Base-by-base conservation (phyloP, 1,139 yeast genomes). In the Sugiyamaella japonica region DNA sequence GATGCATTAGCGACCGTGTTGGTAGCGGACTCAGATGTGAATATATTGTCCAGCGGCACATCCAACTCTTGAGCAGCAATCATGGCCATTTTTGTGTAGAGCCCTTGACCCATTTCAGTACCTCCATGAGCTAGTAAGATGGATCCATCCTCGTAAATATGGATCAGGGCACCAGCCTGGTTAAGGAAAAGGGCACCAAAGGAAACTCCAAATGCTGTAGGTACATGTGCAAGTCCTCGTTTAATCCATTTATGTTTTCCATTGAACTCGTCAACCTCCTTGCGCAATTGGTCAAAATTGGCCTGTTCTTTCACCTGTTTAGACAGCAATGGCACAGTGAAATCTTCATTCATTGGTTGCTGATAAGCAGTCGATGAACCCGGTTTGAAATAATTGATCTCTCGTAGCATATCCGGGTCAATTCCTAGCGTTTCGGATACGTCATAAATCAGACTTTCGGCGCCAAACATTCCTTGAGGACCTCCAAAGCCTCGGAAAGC, bases 271-370 rank as follows among this genome's bases (percentile, higher is more conserved):
- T 66, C 73, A 8, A 76, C 75, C 47, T 74, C 74, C 23, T 60
- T 56, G 34, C 70, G 63, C 54, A 71, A 61, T 60, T 66, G 53
- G 7, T 66, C 72, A 58, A 67, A 76, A n/a, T 73, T 61, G 2
- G 72, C 70, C 70, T 93, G 98, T 49, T 86, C 89, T 72, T 85
- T 86, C 65, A 93, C 89, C 71, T 84, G 84, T 70, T 88, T 91
- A 0, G 97, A 97, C 68, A 91, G 74, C 53, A 80, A 75, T 3
- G 98, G 97, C 34, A 74, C 73, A 0, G 76, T 68, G 55, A 72
- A 72, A 60, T 76, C 80, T 29, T 70, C 73, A 15, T 70, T 68
- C n/a, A 75, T 65, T n/a, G 59, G 51, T 58, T 76, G 80, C 55
- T 72, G 67, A 61, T 72, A 76, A 20, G 70, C 75, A n/a, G 79